Base-by-base conservation (phyloP, 2,329 filamentous ascomycete species). In the Fusarium domesticum region DNA sequence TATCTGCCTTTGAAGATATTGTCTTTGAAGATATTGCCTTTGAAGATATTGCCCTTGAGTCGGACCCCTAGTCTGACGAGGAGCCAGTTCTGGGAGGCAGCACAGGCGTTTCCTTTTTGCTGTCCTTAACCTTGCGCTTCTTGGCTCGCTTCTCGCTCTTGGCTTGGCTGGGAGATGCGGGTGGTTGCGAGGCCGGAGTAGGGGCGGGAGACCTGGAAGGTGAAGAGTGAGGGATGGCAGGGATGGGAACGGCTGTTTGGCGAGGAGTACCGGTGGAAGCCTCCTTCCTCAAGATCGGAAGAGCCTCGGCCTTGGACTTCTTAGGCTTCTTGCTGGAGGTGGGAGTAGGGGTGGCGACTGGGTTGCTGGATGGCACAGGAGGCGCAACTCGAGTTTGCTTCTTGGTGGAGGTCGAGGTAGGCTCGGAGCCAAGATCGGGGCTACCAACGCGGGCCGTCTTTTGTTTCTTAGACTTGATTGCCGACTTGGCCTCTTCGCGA, bases 401-500 rank as follows among this genome's bases (percentile, higher is more conserved):
- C 58, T 64, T 65, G 6, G 48, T 42, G 20, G 51, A 42, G 10
- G 44, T 37, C 23, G 57, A 56, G 6, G 57, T 53, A 14, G 57
- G 49, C 33, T 63, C 62, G 5, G 63, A 65, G 20, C 65, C 65
- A 7, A 68, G 56, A 35, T 67, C 67, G 5, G 61, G 65, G 53
- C 67, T 70, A 16, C 52, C 60, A 28, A 35, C 43, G 39, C 63
- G 59, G 33, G 51, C 54, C 30, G 62, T 64, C 54, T 66, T 69
- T 45, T 67, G 68, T 54, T 70, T 66, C 58, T 70, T 69, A 17
- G 70, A 61, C 59, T 74, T 75, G n/a, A 62, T 57, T 4, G 64
- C 64, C 6, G 63, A 63, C 32, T 59, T 53, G 41, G 49, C 61
- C 50, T 71, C 65, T 36, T 59, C 53, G 38, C 53, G 51, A n/a